Conservation (phyloP, 1,284 basidiomycete species). For the Mycosarcoma mackinlayi region DNA sequence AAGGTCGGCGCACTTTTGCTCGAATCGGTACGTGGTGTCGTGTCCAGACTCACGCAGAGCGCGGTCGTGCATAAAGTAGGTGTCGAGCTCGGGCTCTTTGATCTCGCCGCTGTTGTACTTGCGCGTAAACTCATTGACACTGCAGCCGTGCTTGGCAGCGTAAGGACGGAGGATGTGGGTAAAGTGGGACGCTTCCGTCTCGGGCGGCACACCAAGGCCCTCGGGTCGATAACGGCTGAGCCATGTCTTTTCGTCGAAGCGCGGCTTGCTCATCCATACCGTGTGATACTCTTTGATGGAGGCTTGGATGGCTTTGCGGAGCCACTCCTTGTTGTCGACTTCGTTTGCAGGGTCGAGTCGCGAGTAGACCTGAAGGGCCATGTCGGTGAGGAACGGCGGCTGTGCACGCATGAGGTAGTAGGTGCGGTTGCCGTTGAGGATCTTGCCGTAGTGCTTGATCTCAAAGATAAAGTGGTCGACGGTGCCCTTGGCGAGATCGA, state of each 20-base stretch:
- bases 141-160: constrained; percentile 89
- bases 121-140: constrained; percentile 97
- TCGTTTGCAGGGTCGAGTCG: constrained; percentile 87
- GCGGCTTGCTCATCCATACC: constrained; percentile 92
- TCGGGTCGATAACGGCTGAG: constrained; percentile 92
- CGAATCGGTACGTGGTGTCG: constrained; percentile 96
- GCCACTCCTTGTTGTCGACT: constrained; percentile 84
- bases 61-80: constrained; percentile 97
- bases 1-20: constrained; percentile 90
- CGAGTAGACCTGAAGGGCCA: constrained; percentile 97
- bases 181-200: constrained; percentile 98
- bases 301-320: constrained; percentile 92
- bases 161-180: constrained; percentile 96
- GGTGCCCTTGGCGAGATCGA: constrained; percentile 93
- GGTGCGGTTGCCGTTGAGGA: constrained; percentile 67
- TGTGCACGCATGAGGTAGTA: constrained; percentile 91
- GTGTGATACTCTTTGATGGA: constrained; percentile 99
- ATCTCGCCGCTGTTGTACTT: constrained; percentile 88
- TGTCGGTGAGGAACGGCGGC: constrained; percentile 97
- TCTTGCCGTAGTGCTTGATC: constrained; percentile 95
- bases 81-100: constrained; percentile 88
- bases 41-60: constrained; percentile 85
- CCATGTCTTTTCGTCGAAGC: constrained; percentile 91
- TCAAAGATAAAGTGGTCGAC: constrained; percentile 99
- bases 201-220: constrained; percentile 95